Percentiles rank a stretch among this genome's conserved stretches.
These are phyloP conservation scores for Isochrysis galbana DNA, from an alignment of 78 protist genomes.

Conservation along the genomic window DNA sequence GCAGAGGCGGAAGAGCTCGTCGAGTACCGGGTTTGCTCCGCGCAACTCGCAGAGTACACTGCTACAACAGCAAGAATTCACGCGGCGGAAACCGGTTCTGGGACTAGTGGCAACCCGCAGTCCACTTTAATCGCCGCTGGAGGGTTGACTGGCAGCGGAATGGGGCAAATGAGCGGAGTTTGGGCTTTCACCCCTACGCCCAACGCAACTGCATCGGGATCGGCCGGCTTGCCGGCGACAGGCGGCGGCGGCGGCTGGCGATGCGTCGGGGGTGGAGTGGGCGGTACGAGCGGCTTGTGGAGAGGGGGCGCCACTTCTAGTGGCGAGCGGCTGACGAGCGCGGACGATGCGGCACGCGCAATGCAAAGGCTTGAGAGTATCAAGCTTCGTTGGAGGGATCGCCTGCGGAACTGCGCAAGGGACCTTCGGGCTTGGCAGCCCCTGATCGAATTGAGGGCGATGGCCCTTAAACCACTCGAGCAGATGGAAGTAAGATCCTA, in stretches of 20 bases:
- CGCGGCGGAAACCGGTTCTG: not conserved
- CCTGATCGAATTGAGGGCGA: slow-evolving; percentile 72
- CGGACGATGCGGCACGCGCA: not conserved
- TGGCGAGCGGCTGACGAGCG: not conserved
- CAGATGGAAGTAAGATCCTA: slow-evolving; percentile 71
- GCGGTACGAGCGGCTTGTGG: not conserved
- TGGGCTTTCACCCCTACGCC: not conserved
- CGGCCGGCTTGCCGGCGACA: no score
- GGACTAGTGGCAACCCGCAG: no score
- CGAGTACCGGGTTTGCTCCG: slow-evolving; percentile 46
- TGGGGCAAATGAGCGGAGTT: not conserved
- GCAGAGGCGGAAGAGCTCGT: slow-evolving; percentile 87
- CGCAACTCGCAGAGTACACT: not conserved
- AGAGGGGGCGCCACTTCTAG: not conserved
- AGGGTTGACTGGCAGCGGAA: not conserved
- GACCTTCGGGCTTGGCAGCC: slow-evolving; percentile 82
- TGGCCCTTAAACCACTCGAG: slow-evolving; percentile 82
- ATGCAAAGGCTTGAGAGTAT: not conserved
- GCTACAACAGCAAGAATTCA: not conserved
- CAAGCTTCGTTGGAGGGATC: not conserved
- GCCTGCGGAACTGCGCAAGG: not conserved
- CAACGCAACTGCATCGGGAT: not conserved
- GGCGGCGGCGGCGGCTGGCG: not conserved
- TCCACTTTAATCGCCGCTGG: no score
- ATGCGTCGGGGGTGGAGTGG: not conserved